Base-by-base conservation (phyloP, 805 yeast species). In the Candida qinlingensis region DNA sequence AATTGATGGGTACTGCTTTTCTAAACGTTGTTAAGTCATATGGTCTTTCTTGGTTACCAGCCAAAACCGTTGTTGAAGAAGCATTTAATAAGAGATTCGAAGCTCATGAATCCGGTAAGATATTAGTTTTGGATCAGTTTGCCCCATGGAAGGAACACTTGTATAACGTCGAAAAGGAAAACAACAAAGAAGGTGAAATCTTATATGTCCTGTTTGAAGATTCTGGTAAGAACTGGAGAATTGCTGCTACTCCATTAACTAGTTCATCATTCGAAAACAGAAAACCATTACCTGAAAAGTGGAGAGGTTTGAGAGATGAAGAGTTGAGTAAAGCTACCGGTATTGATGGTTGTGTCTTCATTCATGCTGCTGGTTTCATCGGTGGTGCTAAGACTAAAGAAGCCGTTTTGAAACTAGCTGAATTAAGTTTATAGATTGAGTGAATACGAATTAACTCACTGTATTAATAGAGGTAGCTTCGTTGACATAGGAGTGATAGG, bases 71-170 rank as follows among this genome's bases (percentile, higher is more conserved):
- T 39, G 98, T 94, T 30, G 76, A 75, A 53, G 67, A 72, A n/a
- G 92, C 96, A 0, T 77, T 90, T 56, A 71, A 70, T 4, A 47
- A 59, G 7, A 77, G 97, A 61, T 69, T 69, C 44, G 67, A 79
- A 28, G 78, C 79, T 46, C 88, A 89, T 60, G 53, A 68, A 47
- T 75, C 85, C 27, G 97, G 97, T 38, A 79, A 83, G 53, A 82
- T 92, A 40, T 58, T 94, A 9, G 75, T 87, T 4, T 74, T 94
- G 52, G 81, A 78, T n/a, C 76, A 77, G 52, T 88, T 85, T 64
- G 86, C 88, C 46, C 96, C 96, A 42, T 94, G 99, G 99, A 91
- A 90, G 66, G 97, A 89, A 63, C 98, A 94, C 65, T 72, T 92
- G 43, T 88, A 80, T 64, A 71, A 73, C 19, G 72, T 87, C 50